Evolutionary conservation across 2,329 filamentous ascomycete species (phyloP).

Genomic region (Colletotrichum sp.): DNA sequence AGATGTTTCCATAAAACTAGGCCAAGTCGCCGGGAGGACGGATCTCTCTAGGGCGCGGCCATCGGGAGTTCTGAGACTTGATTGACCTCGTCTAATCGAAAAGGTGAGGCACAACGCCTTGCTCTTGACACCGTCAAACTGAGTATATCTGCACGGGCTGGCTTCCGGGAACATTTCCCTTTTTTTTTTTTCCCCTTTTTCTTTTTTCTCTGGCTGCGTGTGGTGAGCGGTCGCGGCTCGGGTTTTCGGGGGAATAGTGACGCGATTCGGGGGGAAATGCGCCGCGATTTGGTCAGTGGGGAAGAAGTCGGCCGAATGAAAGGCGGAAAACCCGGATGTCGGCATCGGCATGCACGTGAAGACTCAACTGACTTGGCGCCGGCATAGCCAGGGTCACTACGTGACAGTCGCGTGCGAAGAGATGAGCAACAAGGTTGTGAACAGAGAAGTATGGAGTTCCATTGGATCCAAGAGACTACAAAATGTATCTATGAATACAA

Average conservation of each 20-base stretch:
- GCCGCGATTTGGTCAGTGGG: not conserved
- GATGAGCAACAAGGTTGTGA: not conserved
- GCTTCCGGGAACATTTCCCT: not conserved
- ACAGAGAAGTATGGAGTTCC: conserved; percentile 3
- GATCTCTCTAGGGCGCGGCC: conserved; percentile 70
- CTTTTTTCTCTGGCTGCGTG: not conserved
- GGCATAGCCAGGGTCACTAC: not conserved
- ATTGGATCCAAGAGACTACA: conserved; percentile 17
- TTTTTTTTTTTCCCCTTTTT: no score
- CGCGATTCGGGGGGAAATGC: not conserved
- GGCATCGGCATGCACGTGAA: not conserved
- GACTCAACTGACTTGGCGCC: not conserved
- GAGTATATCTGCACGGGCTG: not conserved
- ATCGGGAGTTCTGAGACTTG: conserved; percentile 68
- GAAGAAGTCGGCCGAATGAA: not conserved
- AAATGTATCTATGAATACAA: conserved; percentile 22
- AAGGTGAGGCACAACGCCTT: not conserved
- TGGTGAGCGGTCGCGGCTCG: not conserved
- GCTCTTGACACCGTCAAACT: not conserved
- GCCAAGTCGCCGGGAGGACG: not conserved
- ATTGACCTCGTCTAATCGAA: not conserved
- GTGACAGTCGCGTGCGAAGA: not conserved
- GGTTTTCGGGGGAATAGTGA: not conserved
- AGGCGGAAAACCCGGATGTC: not conserved
- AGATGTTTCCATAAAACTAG: not conserved